Evolutionary conservation across 2,329 filamentous ascomycete species (phyloP).

Genomic region (Colletotrichum chrysophilum): DNA sequence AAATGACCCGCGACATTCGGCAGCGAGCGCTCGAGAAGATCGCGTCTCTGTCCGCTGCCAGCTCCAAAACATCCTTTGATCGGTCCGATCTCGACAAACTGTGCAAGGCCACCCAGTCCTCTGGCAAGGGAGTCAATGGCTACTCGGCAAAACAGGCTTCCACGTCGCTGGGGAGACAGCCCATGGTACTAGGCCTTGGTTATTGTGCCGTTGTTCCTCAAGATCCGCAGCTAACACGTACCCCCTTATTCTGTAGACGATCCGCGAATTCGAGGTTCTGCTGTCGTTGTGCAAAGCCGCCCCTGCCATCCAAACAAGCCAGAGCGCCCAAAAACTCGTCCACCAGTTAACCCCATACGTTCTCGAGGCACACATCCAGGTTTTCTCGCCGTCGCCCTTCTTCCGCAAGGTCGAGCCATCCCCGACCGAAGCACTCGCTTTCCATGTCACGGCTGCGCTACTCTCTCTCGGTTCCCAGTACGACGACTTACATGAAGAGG

Average conservation of each 20-base stretch:
- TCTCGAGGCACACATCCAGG: constrained; percentile 80
- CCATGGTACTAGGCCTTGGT: constrained; percentile 57
- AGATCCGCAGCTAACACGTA: background rate
- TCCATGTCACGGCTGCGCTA: constrained; percentile 79
- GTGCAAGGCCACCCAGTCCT: constrained; percentile 61
- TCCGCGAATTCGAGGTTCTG: constrained; percentile 90
- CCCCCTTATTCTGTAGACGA: constrained; percentile 59
- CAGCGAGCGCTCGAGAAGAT: constrained; percentile 70
- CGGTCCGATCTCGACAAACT: constrained; percentile 68
- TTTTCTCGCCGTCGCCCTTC: constrained; percentile 80
- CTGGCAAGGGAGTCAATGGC: constrained; percentile 53
- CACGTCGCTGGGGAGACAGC: constrained; percentile 55
- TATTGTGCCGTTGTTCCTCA: background rate
- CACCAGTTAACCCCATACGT: constrained; percentile 84
- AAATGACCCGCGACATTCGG: constrained; percentile 62
- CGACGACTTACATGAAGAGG: constrained; percentile 67
- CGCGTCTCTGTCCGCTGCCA: constrained; percentile 64
- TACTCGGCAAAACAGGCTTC: constrained; percentile 39
- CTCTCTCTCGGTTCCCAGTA: constrained; percentile 82
- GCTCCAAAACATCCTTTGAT: constrained; percentile 59
- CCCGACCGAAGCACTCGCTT: constrained; percentile 84
- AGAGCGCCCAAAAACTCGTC: constrained; percentile 80
- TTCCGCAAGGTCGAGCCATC: constrained; percentile 85
- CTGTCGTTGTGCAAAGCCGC: constrained; percentile 91
- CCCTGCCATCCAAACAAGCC: constrained; percentile 70